phyloP scores from a whole-genome alignment of 2,329 filamentous ascomycete genomes.

The Aspergillus ruber region DNA sequence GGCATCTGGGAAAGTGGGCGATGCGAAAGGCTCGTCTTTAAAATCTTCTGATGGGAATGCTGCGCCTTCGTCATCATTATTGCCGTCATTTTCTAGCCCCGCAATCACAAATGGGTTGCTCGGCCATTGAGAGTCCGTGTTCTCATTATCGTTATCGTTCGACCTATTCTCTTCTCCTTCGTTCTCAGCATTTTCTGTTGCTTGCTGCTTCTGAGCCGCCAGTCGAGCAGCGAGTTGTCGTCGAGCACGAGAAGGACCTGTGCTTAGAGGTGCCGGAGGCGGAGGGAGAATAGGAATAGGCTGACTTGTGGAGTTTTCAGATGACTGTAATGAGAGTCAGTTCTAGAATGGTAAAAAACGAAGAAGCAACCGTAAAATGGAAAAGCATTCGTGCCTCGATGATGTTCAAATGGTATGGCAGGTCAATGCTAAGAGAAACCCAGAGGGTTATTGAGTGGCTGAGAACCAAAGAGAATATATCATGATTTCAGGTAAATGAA shows the following conservation, averaged over 20 bases:
- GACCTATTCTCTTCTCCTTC: slow-evolving; percentile 20
- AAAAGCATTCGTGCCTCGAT: neutral
- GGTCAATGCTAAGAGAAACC: slow-evolving; percentile 6
- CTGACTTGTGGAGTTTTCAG: slow-evolving; percentile 31
- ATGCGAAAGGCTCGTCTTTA: slow-evolving; percentile 22
- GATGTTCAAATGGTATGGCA: neutral
- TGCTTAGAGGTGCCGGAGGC: slow-evolving; percentile 74
- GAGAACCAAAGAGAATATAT: slow-evolving; percentile 10
- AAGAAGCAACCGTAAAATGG: neutral
- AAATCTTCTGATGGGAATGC: slow-evolving; percentile 29
- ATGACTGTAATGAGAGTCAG: slow-evolving; percentile 14
- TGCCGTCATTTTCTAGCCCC: slow-evolving; percentile 29
- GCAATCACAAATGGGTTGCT: slow-evolving; percentile 34
- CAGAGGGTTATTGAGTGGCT: slow-evolving; percentile 9
- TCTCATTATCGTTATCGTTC: slow-evolving; percentile 13
- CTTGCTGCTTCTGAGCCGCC: slow-evolving; percentile 64
- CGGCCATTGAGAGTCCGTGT: slow-evolving; percentile 25
- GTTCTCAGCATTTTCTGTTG: slow-evolving; percentile 36
- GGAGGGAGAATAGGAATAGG: slow-evolving; percentile 40
- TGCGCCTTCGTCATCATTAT: slow-evolving; percentile 17
- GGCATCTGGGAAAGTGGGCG: slow-evolving; percentile 31
- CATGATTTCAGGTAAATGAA: slow-evolving; percentile 13
- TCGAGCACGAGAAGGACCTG: slow-evolving; percentile 78
- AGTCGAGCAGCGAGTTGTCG: slow-evolving; percentile 85
- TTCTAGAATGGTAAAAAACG: neutral